Percentiles rank a stretch among this genome's conserved stretches.
Evolutionary conservation across 1,284 basidiomycete genomes (phyloP).

Genomic region (Peniophora sp.): DNA sequence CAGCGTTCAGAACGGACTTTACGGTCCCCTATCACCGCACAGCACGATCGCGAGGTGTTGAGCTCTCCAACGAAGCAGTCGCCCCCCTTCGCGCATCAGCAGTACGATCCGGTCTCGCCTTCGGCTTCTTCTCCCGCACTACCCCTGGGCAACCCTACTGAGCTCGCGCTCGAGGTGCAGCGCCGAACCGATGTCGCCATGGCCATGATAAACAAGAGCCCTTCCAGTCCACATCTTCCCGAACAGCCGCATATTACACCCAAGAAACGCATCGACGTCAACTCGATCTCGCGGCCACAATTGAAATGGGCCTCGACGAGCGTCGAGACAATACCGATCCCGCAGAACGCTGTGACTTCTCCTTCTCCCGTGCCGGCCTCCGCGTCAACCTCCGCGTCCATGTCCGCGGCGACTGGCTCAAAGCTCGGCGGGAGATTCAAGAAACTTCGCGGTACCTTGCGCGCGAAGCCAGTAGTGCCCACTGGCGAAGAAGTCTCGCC

Average conservation of each 20-base stretch:
- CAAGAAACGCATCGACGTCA: constrained; percentile 57
- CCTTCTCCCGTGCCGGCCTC: constrained; percentile 11
- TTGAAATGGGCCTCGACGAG: constrained; percentile 69
- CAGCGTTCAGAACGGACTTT: too few relatives aligned
- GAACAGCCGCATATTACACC: constrained; percentile 27
- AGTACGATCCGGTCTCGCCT: neutral
- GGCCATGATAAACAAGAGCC: constrained; percentile 51
- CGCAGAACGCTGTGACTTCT: constrained; percentile 11
- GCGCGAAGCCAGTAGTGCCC: constrained; percentile 42
- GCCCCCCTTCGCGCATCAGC: neutral
- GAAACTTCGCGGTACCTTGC: constrained; percentile 60
- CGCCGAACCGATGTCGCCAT: constrained; percentile 65
- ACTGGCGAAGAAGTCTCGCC: constrained; percentile 46
- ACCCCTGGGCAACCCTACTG: constrained; percentile 30
- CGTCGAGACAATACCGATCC: constrained; percentile 65
- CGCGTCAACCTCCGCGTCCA: constrained; percentile 7
- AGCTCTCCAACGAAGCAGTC: neutral
- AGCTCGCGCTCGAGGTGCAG: constrained; percentile 60
- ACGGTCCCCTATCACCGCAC: too few relatives aligned
- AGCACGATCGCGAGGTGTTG: too few relatives aligned
- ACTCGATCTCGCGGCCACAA: constrained; percentile 67
- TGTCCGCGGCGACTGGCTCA: constrained; percentile 12
- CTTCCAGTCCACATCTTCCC: constrained; percentile 41
- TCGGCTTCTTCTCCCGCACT: constrained; percentile 24
- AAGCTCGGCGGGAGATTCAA: constrained; percentile 50